phyloP scores from a whole-genome alignment of 495 filamentous ascomycete genomes.

The Oleoguttula mirabilis region DNA sequence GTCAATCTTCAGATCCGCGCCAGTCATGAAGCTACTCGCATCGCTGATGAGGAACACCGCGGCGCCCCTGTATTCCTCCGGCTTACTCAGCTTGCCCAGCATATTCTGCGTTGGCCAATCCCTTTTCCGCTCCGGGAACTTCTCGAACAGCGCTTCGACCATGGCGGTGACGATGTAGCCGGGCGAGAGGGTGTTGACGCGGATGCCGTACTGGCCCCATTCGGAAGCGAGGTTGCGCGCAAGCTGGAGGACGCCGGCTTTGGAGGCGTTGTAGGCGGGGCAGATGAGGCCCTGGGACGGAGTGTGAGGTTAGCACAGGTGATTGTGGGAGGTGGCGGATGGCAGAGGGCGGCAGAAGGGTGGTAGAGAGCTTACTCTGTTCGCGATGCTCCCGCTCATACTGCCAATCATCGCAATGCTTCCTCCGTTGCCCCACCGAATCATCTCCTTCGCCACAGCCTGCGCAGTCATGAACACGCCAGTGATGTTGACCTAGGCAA shows the following conservation, averaged over 20 bases:
- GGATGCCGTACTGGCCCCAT: constrained; percentile 78
- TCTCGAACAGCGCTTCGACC: constrained; percentile 66
- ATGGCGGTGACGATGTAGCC: constrained; percentile 93
- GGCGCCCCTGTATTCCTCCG: constrained; percentile 60
- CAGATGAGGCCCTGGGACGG: constrained; percentile 48
- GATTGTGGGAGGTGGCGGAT: neutral
- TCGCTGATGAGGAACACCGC: constrained; percentile 64
- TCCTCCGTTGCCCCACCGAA: constrained; percentile 44
- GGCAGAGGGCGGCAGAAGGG: neutral
- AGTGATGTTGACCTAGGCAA: constrained; percentile 45
- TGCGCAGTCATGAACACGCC: constrained; percentile 69
- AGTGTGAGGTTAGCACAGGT: neutral
- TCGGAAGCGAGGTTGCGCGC: constrained; percentile 74
- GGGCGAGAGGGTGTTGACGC: constrained; percentile 89
- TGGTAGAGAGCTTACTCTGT: constrained; percentile 37
- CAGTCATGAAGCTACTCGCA: constrained; percentile 70
- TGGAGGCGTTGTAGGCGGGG: constrained; percentile 83
- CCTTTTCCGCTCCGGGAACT: constrained; percentile 59
- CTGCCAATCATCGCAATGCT: constrained; percentile 63
- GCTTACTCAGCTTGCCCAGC: constrained; percentile 65
- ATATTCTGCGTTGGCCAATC: constrained; percentile 85
- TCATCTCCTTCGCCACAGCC: constrained; percentile 65
- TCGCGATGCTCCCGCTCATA: constrained; percentile 74
- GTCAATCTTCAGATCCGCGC: constrained; percentile 28
- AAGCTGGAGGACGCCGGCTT: constrained; percentile 77